Base-by-base conservation (phyloP, 2,329 filamentous ascomycete genomes). In the Colletotrichum lentis region DNA sequence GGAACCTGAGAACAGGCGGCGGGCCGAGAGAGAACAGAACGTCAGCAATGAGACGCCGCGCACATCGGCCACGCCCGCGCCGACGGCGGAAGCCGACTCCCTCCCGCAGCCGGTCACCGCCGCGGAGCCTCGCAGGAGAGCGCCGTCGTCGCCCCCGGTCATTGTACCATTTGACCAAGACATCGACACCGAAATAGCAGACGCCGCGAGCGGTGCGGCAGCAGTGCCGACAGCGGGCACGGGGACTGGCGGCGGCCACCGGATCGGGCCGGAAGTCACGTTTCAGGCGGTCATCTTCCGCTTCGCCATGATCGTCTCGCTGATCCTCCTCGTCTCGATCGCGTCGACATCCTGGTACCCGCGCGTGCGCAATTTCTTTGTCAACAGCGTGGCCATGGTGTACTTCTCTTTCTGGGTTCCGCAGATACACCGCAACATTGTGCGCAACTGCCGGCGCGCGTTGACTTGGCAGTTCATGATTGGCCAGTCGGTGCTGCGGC, bases 361-460 rank as follows among this genome's bases (percentile, higher is more conserved):
- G 1, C 76, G 78, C 8, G 75, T 86, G 49, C 86, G 88, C 43
- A 80, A 83, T 27, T 75, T 81, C 58, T 90, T 90, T 76, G 81
- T 87, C 73, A 87, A 94, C 75, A 71, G 84, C 3, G 80, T 97
- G 24, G 85, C 87, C 2, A 88, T 95, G 73, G 72, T 86, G 61
- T 97, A 97, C 76, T 86, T 97, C 52, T 97, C 94, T 22, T 90
- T 97, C 76, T 98, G 95, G 95, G 76, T 90, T 0, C 95, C 96
- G 0, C 96, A 99, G 77, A 97, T 98, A 72, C 88, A 91, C 75
- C 92, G 96, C 70, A 99, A 99, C 77, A 84, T 91, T 61, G 88
- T 92, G 79, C 92, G 95, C 62, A 97, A 97, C 79, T 97, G 94
- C 78, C 92, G 94, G 47, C 92, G 92, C 73, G 94, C 95, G 0